phyloP scores from a whole-genome alignment of 768 basidiomycete species.

The Suillus variegatus region DNA sequence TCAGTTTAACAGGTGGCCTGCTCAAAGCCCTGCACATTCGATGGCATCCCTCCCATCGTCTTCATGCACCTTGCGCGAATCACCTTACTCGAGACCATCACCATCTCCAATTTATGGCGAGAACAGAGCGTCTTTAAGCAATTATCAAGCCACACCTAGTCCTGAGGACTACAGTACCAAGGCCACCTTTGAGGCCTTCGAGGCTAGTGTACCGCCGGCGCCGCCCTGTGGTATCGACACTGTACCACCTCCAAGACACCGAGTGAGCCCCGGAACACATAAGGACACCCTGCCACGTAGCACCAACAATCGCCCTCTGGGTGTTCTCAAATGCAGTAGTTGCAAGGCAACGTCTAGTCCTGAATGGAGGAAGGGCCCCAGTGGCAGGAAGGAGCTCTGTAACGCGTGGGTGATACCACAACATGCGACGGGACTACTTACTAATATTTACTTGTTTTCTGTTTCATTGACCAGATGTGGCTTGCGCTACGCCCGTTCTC shows the following conservation, averaged over 20 bases:
- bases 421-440: constrained; percentile 10
- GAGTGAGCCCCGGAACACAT: constrained; percentile 51
- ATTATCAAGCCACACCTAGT: constrained; percentile 40
- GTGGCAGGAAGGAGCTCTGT: constrained; percentile 88
- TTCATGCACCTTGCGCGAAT: constrained; percentile 32
- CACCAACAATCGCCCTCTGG: constrained; percentile 64
- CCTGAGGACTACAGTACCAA: constrained; percentile 41
- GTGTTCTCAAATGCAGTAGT: constrained; percentile 72
- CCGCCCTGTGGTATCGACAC: constrained; percentile 36
- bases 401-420: constrained; percentile 71
- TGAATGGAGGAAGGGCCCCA: constrained; percentile 91
- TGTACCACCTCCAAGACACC: constrained; percentile 59
- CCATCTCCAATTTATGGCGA: constrained; percentile 32
- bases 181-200: constrained; percentile 31
- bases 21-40: constrained; percentile 29
- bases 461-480: constrained; percentile 59
- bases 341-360: constrained; percentile 83
- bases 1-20: constrained; percentile 32
- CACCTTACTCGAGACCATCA: constrained; percentile 41
- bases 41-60: constrained; percentile 22
- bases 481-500: constrained; percentile 81
- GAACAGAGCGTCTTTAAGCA: constrained; percentile 32
- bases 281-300: constrained; percentile 48
- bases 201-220: constrained; percentile 17
- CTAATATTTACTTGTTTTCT: constrained; percentile 19